Evolutionary conservation across 108 stramenopile species (phyloP), one percentile per base, ranked within the genome.

Genomic region (Nitzschia sp.): DNA sequence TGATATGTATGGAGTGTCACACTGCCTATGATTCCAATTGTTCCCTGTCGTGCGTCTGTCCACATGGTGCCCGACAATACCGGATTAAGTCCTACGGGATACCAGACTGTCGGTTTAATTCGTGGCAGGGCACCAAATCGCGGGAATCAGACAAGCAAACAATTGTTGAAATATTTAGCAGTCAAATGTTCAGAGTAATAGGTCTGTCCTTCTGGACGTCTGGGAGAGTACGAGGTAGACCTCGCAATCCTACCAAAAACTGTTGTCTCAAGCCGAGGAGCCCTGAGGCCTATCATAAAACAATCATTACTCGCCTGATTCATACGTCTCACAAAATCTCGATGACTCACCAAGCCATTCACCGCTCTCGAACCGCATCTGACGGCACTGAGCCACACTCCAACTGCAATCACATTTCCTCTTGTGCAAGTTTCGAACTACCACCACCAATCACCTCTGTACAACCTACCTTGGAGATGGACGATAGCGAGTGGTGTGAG

Each of bases 401-500:
- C 29, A 34, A 34, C 29, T 34, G 29, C 29, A 34, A 34, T 34
- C 29, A 34, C 29, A 34, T 34, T 34, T 34, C 29, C 29, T 34
- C 29, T 34, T 3, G 29, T 34, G 29, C 29, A 34, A 34, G 29
- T 34, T 34, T 34, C 29, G 29, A 34, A 34, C 29, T 34, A 34
- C 29, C 29, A 34, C 29, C 6, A 3, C n/a, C 57, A 58, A 26
- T 62, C 17, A 39, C 37, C 5, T 22, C 61, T 8, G 61, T 24
- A 5, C 24, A 43, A 22, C 42, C 42, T 22, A 19, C 43, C 11
- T 46, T 62, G 61, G 43, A 9, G 38, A 70, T 70, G 57, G 37
- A 70, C 39, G 69, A 51, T 24, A 37, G 51, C n/a, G 69, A 70
- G 9, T 59, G 44, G 29, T 24, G 44, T 41, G 69, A 69, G 14